These are phyloP conservation scores for Micromonas commoda DNA, from an alignment of 139 green algal genomes.

Conservation along the genomic window DNA sequence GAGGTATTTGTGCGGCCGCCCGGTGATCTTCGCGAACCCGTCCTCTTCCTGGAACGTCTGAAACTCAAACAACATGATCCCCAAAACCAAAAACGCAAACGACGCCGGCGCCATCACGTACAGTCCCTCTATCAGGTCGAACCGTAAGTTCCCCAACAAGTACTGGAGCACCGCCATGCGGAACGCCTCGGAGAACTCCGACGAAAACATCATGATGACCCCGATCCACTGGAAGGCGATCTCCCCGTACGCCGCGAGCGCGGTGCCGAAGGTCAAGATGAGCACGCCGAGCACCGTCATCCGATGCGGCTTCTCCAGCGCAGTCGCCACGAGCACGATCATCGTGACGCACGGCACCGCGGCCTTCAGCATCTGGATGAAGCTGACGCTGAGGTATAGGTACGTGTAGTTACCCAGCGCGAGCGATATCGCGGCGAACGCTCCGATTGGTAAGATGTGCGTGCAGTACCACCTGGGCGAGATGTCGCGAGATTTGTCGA, in stretches of 20 bases:
- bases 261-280: slow-evolving; percentile 79
- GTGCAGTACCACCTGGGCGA: slow-evolving; percentile 39
- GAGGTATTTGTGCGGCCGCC: slow-evolving; percentile 29
- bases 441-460: not conserved
- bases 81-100: slow-evolving; percentile 55
- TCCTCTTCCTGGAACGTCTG: slow-evolving; percentile 27
- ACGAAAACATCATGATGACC: slow-evolving; percentile 78
- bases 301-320: slow-evolving; percentile 64
- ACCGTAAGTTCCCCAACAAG: slow-evolving; percentile 75
- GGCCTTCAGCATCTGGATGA: slow-evolving; percentile 98
- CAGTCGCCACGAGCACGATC: slow-evolving; percentile 45
- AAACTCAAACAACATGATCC: slow-evolving; percentile 53
- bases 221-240: slow-evolving; percentile 77
- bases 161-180: slow-evolving; percentile 61
- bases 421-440: slow-evolving; percentile 71
- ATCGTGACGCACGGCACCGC: slow-evolving; percentile 64
- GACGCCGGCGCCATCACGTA: slow-evolving; percentile 82
- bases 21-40: not conserved
- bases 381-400: slow-evolving; percentile 91
- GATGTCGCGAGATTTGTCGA: not conserved
- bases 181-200: slow-evolving; percentile 68
- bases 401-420: slow-evolving; percentile 95
- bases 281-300: slow-evolving; percentile 71
- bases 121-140: slow-evolving; percentile 78
- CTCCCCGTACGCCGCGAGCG: slow-evolving; percentile 51